Evolutionary conservation across 2,329 filamentous ascomycete genomes (phyloP), one percentile per base, ranked within the genome.

Genomic region (Drechslerella coelobrocha): DNA sequence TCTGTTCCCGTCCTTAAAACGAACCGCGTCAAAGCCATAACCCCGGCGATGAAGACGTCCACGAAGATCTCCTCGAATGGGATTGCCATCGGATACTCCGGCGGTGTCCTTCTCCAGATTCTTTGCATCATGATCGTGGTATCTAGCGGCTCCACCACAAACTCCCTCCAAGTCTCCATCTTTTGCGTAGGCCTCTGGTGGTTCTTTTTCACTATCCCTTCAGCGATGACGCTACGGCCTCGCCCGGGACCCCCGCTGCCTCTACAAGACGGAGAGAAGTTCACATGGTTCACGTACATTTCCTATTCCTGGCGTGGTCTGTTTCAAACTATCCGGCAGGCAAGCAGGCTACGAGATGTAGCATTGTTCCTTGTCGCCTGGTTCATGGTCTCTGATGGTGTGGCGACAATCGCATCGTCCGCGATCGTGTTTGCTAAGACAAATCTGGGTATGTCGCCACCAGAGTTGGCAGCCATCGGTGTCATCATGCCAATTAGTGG

Each of bases 341-440:
- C 93, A 2, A 83, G 88, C 12, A 84, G 85, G 9, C 83, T 93
- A 5, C 81, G 86, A 54, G 90, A 94, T 75, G 88, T 93, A 26
- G 81, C 90, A 26, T 81, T 93, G 5, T 94, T 94, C 78, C 84
- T 99, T 2, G 86, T 84, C 2, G 92, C 91, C 4, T 99, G 94
- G 94, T 97, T 99, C 78, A 83, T 99, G 27, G 84, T 99, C 1
- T 96, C 90, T 5, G 94, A 99, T 76, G 92, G 90, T 43, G 92
- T 97, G 73, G 94, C 94, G 6, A 97, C 94, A 0, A 93, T 96
- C 0, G 94, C 90, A 31, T 93, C 92, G 12, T 97, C 94, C 0
- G 94, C 94, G 0, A 92, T 97, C 26, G 83, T 99, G 8, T 99
- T 97, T 78, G 94, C 93, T 41, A 97, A 97, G 80, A 97, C 93